Evolutionary conservation across 352 stramenopile species (phyloP).

Genomic region (Globisporangium solare): DNA sequence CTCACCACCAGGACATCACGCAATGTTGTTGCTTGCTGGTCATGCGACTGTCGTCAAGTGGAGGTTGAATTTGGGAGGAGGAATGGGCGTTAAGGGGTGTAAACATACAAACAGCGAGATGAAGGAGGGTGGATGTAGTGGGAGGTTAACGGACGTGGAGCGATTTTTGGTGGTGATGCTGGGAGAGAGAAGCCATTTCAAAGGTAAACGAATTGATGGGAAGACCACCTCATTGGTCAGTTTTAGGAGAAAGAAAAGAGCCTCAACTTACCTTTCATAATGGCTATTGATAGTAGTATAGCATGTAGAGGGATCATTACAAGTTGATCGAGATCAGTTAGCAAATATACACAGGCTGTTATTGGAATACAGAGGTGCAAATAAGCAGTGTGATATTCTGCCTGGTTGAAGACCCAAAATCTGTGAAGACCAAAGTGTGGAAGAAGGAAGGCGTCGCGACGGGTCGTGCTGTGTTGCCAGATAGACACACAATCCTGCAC

Average conservation of each 20-base stretch:
- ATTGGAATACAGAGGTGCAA: neutral
- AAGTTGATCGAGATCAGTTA: too few relatives aligned
- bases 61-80: slow-evolving; percentile 1
- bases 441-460: neutral
- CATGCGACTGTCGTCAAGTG: too few relatives aligned
- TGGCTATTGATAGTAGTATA: too few relatives aligned
- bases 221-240: slow-evolving; percentile 13
- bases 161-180: slow-evolving; percentile 7
- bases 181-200: slow-evolving; percentile 4
- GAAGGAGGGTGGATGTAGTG: neutral
- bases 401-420: slow-evolving; percentile 2
- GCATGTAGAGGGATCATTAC: too few relatives aligned
- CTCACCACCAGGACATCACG: slow-evolving; percentile 3
- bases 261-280: neutral
- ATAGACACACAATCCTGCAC: neutral
- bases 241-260: neutral
- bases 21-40: too few relatives aligned
- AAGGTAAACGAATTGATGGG: slow-evolving; percentile 13
- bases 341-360: neutral
- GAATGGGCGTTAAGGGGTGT: slow-evolving; percentile 4
- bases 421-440: slow-evolving; percentile 3
- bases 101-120: slow-evolving; percentile 2
- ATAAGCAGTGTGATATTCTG: neutral
- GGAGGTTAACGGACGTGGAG: neutral
- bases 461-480: neutral